Evolutionary conservation across 768 basidiomycete genomes (phyloP).

Genomic region (Tricholoma terreum): DNA sequence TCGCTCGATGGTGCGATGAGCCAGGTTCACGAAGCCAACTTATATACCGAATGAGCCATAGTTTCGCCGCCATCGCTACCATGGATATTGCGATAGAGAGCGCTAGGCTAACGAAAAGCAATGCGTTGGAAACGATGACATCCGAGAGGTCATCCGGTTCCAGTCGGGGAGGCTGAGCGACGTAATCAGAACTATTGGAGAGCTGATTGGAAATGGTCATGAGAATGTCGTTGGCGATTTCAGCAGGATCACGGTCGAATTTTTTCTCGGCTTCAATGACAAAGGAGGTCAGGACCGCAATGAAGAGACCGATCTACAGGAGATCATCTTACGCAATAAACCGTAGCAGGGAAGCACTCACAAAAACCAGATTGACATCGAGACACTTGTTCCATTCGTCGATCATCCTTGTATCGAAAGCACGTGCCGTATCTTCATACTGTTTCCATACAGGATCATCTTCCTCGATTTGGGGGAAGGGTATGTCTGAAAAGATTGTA

Average conservation of each 20-base stretch:
- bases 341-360: neutral
- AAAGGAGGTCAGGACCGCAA: constrained; percentile 11
- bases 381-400: constrained; percentile 11
- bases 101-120: constrained; percentile 8
- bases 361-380: constrained; percentile 11
- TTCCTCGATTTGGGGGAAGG: neutral
- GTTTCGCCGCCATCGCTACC: constrained; percentile 6
- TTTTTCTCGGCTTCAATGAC: constrained; percentile 5
- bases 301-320: constrained; percentile 11
- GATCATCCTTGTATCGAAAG: constrained; percentile 6
- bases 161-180: neutral
- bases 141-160: neutral
- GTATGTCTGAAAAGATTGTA: neutral
- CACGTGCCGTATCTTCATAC: constrained; percentile 4
- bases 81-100: constrained; percentile 3
- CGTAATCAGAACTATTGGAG: neutral
- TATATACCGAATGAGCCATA: constrained; percentile 15
- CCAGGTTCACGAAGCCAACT: constrained; percentile 3
- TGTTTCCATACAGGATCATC: neutral
- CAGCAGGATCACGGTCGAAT: constrained; percentile 7
- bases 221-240: constrained; percentile 13
- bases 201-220: constrained; percentile 4
- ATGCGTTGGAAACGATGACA: constrained; percentile 1
- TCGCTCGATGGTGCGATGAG: constrained; percentile 9
- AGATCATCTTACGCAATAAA: neutral